Evolutionary conservation across 2,329 filamentous ascomycete species (phyloP), one percentile per base, ranked within the genome.

Genomic region (Ampelomyces quisqualis): DNA sequence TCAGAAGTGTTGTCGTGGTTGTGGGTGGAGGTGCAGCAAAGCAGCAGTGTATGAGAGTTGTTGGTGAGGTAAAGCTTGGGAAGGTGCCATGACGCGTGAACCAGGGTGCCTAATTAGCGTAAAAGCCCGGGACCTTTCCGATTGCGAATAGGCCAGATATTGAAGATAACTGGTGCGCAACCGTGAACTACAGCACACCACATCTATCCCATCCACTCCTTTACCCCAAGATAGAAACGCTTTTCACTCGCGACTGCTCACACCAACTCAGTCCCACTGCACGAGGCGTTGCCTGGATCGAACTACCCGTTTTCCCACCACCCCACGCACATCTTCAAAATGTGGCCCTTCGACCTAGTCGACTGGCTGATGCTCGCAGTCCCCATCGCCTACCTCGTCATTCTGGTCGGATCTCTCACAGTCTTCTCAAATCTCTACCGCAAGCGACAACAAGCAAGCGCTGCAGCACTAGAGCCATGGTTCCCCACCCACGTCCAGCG

Each of bases 341-440:
- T 60, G 58, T 63, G 64, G 64, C 64, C 64, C 45, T 62, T 64
- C 58, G 68, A 58, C 43, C 77, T 77, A 70, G 73, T 80, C 47
- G 81, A 94, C 77, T 95, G 89, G 89, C 74, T 86, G 72, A 86
- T 87, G 73, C 84, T 97, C 47, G 76, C 82, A 64, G 81, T 96
- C 61, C 91, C 93, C 45, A 80, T 96, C 64, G 85, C 88, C 72
- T 98, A 98, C 72, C 78, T 98, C 45, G 78, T 82, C 56, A 87
- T 97, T 45, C 84, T 98, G 40, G 78, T 88, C 62, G 89, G 90
- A 61, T 91, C 90, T 23, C 81, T 98, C 56, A 85, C 86, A 66
- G 93, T 89, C 52, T 98, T 98, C 73, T 94, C 89, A 33, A 88
- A 82, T 41, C 82, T 97, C 49, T 97, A 97, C 72, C 85, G 91